Evolutionary conservation across 257 asterid genomes (phyloP).

Genomic region (Eucommia ulmoides): DNA sequence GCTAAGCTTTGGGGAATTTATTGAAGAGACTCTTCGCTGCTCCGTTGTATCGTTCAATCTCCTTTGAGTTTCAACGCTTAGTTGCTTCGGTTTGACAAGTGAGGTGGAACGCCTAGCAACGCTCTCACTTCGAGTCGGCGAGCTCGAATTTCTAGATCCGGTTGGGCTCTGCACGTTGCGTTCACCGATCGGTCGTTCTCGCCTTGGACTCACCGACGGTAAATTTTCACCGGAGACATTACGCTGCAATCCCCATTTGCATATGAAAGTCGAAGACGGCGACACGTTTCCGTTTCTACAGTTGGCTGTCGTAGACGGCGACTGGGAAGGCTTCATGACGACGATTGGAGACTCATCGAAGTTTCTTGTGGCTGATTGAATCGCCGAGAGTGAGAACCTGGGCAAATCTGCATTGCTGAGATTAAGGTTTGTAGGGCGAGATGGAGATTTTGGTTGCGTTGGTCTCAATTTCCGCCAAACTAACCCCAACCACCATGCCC

Average conservation of each 20-base stretch:
- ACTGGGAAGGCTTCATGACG: conserved; percentile 39
- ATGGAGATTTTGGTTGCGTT: too few relatives aligned
- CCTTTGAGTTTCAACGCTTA: conserved; percentile 49
- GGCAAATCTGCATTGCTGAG: too few relatives aligned
- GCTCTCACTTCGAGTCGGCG: conserved; percentile 31
- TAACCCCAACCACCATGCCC: too few relatives aligned
- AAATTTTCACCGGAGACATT: conserved; percentile 25
- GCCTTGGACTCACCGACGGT: conserved; percentile 46
- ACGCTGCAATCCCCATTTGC: conserved; percentile 16
- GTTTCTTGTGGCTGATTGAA: too few relatives aligned
- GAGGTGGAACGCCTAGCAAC: conserved; percentile 41
- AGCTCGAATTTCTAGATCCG: conserved; percentile 31
- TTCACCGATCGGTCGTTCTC: conserved; percentile 20
- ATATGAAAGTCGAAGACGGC: conserved; percentile 18
- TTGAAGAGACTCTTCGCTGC: conserved; percentile 39
- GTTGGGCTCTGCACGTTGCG: conserved; percentile 40
- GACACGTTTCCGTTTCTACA: conserved; percentile 27
- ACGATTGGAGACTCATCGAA: conserved; percentile 54
- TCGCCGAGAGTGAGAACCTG: too few relatives aligned
- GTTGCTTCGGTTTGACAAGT: conserved; percentile 37
- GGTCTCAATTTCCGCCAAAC: too few relatives aligned
- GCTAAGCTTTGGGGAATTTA: conserved; percentile 54
- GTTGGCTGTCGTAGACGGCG: conserved; percentile 22
- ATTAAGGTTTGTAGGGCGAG: too few relatives aligned
- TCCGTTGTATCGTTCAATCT: conserved; percentile 32